Conservation (phyloP, 1,284 basidiomycete species). For the Melampsora larici-populina region DNA sequence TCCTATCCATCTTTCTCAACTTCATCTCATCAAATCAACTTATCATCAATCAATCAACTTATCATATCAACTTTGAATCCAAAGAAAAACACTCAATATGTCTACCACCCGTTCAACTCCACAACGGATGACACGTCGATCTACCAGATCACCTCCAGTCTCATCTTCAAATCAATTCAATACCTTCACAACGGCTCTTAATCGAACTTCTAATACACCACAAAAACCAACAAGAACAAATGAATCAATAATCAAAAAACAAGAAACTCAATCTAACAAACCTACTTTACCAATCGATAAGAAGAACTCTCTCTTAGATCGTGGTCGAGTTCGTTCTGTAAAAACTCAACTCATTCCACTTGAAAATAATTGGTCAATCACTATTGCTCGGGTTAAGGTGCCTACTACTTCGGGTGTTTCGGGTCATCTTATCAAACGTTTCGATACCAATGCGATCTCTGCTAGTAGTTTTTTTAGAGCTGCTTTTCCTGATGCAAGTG, state of each 20-base stretch:
- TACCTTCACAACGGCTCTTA: not conserved
- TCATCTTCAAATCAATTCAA: not conserved
- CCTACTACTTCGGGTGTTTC: constrained; percentile 61
- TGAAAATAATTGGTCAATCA: constrained; percentile 57
- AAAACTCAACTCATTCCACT: constrained; percentile 29
- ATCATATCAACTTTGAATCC: no score
- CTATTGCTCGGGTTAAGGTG: constrained; percentile 89
- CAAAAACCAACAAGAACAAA: constrained; percentile 24
- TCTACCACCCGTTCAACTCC: not conserved
- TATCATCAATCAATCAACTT: no score
- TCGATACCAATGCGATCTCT: constrained; percentile 91
- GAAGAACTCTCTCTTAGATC: constrained; percentile 1
- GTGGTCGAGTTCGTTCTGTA: constrained; percentile 15
- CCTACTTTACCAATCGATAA: constrained; percentile 8
- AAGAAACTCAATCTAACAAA: not conserved
- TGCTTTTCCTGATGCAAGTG: constrained; percentile 80
- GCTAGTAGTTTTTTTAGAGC: constrained; percentile 97
- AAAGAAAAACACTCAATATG: not conserved
- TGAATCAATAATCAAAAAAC: constrained; percentile 1
- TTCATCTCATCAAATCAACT: no score
- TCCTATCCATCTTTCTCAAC: no score
- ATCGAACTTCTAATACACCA: not conserved
- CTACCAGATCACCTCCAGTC: not conserved
- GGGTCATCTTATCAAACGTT: constrained; percentile 72
- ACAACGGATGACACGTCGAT: not conserved